Evolutionary conservation across 2,329 filamentous ascomycete species (phyloP).

Genomic region (Pseudogymnoascus sp.): DNA sequence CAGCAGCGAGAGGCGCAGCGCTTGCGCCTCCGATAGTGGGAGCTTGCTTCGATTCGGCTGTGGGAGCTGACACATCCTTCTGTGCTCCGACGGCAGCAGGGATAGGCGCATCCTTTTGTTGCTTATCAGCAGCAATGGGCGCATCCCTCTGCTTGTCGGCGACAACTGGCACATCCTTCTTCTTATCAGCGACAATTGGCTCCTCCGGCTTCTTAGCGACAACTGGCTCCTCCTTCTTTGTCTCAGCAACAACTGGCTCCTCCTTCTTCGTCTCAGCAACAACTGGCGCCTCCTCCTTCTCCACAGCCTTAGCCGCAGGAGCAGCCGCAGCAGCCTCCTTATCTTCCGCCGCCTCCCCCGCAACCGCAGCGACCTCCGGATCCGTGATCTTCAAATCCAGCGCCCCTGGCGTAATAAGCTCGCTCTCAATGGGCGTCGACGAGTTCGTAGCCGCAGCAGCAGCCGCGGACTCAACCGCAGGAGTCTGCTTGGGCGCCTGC

Average conservation of each 20-base stretch:
- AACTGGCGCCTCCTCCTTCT: neutral
- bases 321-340: neutral
- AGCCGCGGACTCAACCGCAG: neutral
- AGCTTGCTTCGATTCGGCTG: neutral
- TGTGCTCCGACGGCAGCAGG: neutral
- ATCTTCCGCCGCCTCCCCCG: neutral
- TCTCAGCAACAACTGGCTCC: neutral
- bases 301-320: neutral
- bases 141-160: neutral
- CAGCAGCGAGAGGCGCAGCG: neutral
- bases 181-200: neutral
- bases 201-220: no score
- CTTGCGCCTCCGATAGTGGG: neutral
- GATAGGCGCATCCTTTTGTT: neutral
- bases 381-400: neutral
- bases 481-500: neutral
- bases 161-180: neutral
- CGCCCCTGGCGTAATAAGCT: neutral
- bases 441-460: neutral
- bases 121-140: neutral
- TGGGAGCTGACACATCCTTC: neutral
- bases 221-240: neutral
- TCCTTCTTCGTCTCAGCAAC: neutral
- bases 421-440: neutral
- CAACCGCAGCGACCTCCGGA: neutral